phyloP scores from a whole-genome alignment of 1,284 basidiomycete genomes.

The Ustilago curta region DNA sequence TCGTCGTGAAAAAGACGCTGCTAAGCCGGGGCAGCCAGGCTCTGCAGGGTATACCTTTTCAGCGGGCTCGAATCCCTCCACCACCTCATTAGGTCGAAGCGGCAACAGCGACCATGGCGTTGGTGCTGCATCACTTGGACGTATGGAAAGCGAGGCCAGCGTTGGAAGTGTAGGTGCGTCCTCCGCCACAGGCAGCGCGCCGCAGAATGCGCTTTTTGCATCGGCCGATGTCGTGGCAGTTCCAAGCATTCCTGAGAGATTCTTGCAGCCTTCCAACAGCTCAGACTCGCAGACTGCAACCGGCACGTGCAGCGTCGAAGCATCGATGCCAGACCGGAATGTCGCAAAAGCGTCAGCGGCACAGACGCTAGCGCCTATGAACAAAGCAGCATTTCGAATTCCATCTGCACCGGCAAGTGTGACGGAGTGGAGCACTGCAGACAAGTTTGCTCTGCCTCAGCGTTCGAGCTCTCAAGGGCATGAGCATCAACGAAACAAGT shows the following conservation, averaged over 20 bases:
- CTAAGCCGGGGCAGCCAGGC: slow-evolving; percentile 6
- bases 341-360: background rate
- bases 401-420: slow-evolving; percentile 38
- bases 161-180: slow-evolving; percentile 26
- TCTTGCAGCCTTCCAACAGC: slow-evolving; percentile 28
- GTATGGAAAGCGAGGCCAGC: slow-evolving; percentile 32
- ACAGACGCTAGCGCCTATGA: slow-evolving; percentile 17
- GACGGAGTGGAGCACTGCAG: slow-evolving; percentile 19
- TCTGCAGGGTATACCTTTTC: slow-evolving; percentile 19
- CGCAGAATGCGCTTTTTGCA: slow-evolving; percentile 20
- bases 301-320: background rate
- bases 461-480: slow-evolving; percentile 47
- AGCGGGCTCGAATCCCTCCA: slow-evolving; percentile 29
- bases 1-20: slow-evolving; percentile 20
- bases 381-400: slow-evolving; percentile 22
- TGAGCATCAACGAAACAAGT: slow-evolving; percentile 30
- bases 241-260: slow-evolving; percentile 38
- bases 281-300: slow-evolving; percentile 6
- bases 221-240: slow-evolving; percentile 34
- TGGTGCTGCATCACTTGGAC: slow-evolving; percentile 8
- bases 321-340: background rate
- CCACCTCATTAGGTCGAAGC: slow-evolving; percentile 24
- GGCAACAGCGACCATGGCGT: slow-evolving; percentile 1
- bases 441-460: slow-evolving; percentile 30
- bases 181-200: slow-evolving; percentile 17